Evolutionary conservation across 352 stramenopile species (phyloP).

Genomic region (Phytophthora hibernalis): DNA sequence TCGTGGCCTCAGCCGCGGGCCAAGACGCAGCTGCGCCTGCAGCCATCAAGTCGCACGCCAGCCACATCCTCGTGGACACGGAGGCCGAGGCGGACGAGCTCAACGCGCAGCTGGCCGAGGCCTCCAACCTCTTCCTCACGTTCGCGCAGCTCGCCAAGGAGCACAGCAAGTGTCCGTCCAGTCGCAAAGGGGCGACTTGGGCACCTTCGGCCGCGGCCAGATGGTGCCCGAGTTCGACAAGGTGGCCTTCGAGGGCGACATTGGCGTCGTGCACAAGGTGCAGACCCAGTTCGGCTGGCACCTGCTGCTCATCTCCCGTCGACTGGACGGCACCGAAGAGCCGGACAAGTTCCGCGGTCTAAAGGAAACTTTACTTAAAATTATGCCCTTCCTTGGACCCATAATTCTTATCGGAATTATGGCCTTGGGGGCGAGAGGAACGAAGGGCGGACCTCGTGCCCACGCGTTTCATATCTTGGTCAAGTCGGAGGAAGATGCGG

Average conservation of each 20-base stretch:
- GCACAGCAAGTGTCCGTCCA: conserved; percentile 79
- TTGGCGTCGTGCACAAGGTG: conserved; percentile 84
- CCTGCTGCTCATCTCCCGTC: conserved; percentile 63
- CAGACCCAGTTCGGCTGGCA: conserved; percentile 85
- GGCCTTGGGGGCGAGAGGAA: conserved; percentile 40
- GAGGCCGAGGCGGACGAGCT: conserved; percentile 70
- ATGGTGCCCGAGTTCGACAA: conserved; percentile 83
- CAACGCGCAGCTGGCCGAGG: conserved; percentile 54
- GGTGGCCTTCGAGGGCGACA: conserved; percentile 72
- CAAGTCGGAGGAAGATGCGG: conserved; percentile 57
- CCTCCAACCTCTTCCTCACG: conserved; percentile 60
- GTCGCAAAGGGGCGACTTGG: conserved; percentile 73
- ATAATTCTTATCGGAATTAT: conserved; percentile 66
- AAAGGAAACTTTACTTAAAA: conserved; percentile 45
- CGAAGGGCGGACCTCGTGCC: conserved; percentile 40
- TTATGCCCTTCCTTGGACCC: conserved; percentile 60
- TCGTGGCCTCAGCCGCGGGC: conserved; percentile 11
- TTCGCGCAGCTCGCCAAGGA: conserved; percentile 74
- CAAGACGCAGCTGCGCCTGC: conserved; percentile 21
- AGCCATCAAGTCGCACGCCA: conserved; percentile 62
- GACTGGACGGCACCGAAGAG: conserved; percentile 51
- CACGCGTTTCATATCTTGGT: conserved; percentile 74
- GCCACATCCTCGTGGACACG: conserved; percentile 84
- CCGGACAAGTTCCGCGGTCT: conserved; percentile 45
- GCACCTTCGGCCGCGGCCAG: conserved; percentile 73